phyloP scores from a whole-genome alignment of 2,329 filamentous ascomycete species.

The Penicillium janthinellum region DNA sequence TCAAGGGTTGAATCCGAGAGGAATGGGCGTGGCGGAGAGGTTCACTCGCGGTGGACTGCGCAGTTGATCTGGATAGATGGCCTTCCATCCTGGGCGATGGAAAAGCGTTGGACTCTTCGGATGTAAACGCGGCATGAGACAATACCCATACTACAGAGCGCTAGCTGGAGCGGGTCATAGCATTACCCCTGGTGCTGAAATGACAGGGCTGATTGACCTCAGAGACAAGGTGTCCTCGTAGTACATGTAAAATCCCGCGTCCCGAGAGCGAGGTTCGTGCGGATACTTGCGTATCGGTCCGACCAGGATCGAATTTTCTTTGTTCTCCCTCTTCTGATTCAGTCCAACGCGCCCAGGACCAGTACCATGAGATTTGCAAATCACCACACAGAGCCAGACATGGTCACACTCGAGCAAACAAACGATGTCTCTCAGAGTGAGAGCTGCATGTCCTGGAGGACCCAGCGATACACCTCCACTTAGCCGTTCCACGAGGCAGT shows the following conservation, averaged over 20 bases:
- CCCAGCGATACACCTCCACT: neutral
- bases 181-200: neutral
- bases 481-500: neutral
- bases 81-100: neutral
- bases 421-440: conserved; percentile 1
- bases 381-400: neutral
- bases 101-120: neutral
- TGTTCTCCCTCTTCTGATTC: neutral
- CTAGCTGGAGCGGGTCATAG: neutral
- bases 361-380: neutral
- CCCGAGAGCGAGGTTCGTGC: neutral
- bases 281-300: neutral
- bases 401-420: neutral
- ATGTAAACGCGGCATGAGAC: conserved; percentile 25
- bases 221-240: neutral
- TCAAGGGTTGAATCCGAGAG: neutral
- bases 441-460: conserved; percentile 8
- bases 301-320: neutral
- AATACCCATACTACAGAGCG: conserved; percentile 22
- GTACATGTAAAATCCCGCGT: neutral
- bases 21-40: neutral
- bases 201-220: neutral
- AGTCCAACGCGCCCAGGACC: neutral
- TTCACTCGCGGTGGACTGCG: neutral
- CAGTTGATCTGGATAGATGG: neutral